Evolutionary conservation across 345 rosid species (phyloP).

Genomic region (Erucastrum elatum): DNA sequence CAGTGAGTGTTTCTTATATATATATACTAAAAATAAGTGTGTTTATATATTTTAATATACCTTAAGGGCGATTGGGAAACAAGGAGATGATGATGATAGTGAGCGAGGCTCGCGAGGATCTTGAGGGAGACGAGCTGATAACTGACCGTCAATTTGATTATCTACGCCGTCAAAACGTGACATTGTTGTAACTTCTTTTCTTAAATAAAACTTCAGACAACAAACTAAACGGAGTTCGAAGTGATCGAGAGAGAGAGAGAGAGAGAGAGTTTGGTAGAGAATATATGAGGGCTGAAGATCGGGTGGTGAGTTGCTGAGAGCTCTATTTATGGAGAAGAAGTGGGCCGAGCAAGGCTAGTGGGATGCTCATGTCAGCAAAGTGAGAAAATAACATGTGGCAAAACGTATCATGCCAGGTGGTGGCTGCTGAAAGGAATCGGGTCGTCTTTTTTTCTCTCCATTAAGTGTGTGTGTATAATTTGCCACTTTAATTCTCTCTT

Average conservation of each 20-base stretch:
- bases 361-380: slow-evolving; percentile 56
- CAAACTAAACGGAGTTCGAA: neutral
- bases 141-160: slow-evolving; percentile 44
- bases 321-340: slow-evolving; percentile 44
- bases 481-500: neutral
- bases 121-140: slow-evolving; percentile 38
- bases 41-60: slow-evolving; percentile 31
- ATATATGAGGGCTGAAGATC: neutral
- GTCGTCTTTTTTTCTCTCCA: slow-evolving; percentile 3
- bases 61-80: slow-evolving; percentile 79
- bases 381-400: slow-evolving; percentile 53
- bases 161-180: slow-evolving; percentile 37
- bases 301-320: slow-evolving; percentile 17
- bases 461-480: neutral
- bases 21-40: neutral
- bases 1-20: neutral
- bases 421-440: slow-evolving; percentile 14
- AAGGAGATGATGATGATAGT: slow-evolving; percentile 49
- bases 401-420: slow-evolving; percentile 43
- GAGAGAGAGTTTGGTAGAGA: neutral
- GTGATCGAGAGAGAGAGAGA: neutral
- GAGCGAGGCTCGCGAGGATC: slow-evolving; percentile 43
- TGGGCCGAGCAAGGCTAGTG: slow-evolving; percentile 39
- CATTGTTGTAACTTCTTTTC: slow-evolving; percentile 38
- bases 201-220: neutral